Percentiles rank a stretch among this genome's conserved stretches.
These are phyloP conservation scores for Colletotrichum cuscutae DNA, from an alignment of 2,329 filamentous ascomycete species.

Conservation along the genomic window DNA sequence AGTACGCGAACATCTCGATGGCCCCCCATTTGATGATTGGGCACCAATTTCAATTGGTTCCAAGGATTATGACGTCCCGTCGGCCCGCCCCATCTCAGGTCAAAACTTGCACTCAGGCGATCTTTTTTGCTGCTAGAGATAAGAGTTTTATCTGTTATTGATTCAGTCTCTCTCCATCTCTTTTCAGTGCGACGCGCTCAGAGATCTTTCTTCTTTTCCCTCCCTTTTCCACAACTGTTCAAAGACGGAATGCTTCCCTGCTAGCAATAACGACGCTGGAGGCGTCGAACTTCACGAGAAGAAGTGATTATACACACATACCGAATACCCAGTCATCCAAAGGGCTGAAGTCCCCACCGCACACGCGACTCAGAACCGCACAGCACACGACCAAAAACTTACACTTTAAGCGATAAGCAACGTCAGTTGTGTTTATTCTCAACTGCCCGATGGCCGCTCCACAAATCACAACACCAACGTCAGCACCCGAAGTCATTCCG, in stretches of 20 bases:
- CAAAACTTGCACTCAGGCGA: neutral
- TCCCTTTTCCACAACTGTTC: neutral
- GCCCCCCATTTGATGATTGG: neutral
- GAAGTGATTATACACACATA: constrained; percentile 6
- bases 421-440: neutral
- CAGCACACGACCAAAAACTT: neutral
- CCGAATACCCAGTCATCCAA: too few species aligned
- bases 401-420: neutral
- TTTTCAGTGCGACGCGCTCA: neutral
- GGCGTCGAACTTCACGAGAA: constrained; percentile 27
- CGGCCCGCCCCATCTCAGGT: neutral
- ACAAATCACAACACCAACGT: neutral
- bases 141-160: neutral
- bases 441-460: constrained; percentile 26
- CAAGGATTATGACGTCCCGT: neutral
- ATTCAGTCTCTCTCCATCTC: neutral
- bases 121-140: neutral
- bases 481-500: constrained; percentile 23
- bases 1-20: neutral
- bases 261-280: constrained; percentile 31
- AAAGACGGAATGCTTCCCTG: constrained; percentile 26
- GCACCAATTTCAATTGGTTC: neutral
- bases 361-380: neutral
- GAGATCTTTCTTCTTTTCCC: neutral
- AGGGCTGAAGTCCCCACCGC: neutral